Conservation (phyloP, 2,329 filamentous ascomycete genomes). For the Zelopaecilomyces penicillatus region DNA sequence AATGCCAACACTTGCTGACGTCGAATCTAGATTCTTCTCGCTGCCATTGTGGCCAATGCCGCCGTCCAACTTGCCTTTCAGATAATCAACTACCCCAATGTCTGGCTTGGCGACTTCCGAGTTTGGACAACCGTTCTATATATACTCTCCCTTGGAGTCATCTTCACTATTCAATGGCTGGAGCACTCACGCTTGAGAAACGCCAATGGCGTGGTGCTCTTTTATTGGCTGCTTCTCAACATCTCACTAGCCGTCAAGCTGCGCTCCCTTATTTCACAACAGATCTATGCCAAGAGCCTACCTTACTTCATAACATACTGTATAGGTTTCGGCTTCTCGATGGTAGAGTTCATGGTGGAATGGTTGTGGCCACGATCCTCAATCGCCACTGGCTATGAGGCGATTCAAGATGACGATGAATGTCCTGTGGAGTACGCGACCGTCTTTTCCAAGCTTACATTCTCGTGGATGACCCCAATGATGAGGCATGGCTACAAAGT, state of each 20-base stretch:
- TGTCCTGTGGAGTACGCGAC: conserved; percentile 83
- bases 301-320: conserved; percentile 74
- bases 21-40: conserved; percentile 46
- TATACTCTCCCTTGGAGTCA: conserved; percentile 61
- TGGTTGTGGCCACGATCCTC: conserved; percentile 78
- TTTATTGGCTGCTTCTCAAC: conserved; percentile 86
- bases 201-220: conserved; percentile 78
- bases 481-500: conserved; percentile 93
- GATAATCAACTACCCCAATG: conserved; percentile 56
- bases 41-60: conserved; percentile 58
- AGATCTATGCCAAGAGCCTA: conserved; percentile 56
- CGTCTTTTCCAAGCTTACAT: conserved; percentile 86
- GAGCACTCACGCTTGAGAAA: conserved; percentile 78
- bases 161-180: conserved; percentile 75
- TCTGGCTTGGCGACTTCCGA: conserved; percentile 75
- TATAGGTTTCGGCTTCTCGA: conserved; percentile 60
- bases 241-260: conserved; percentile 75
- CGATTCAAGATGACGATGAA: conserved; percentile 50
- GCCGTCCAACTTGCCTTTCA: conserved; percentile 68
- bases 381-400: conserved; percentile 45
- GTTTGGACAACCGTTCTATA: conserved; percentile 74
- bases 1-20: background rate
- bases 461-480: conserved; percentile 97
- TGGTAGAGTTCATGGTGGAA: conserved; percentile 67
- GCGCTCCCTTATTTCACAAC: conserved; percentile 73